Conservation (phyloP, 495 filamentous ascomycete genomes). For the Bacidia rubella region DNA sequence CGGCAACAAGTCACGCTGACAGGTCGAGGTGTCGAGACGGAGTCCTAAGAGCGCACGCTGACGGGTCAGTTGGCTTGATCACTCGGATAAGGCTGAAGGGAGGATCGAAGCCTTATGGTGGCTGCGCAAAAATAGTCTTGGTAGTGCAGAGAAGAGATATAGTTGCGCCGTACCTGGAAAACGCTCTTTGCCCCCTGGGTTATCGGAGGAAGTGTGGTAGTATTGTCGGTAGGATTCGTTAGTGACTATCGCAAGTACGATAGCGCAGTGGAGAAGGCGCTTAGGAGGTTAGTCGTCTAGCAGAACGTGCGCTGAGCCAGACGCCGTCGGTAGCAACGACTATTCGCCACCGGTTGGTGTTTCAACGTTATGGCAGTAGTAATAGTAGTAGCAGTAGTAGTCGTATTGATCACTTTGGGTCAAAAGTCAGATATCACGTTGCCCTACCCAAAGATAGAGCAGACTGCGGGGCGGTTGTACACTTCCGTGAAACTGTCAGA, state of each 20-base stretch:
- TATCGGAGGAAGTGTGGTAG: background rate
- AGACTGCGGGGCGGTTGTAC: no score
- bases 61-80: background rate
- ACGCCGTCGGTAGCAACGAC: background rate
- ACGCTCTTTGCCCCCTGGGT: background rate
- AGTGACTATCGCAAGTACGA: background rate
- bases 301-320: background rate
- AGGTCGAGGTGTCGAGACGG: background rate
- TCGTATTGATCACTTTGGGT: no score
- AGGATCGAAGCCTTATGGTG: constrained; percentile 1
- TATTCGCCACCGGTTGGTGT: background rate
- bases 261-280: background rate
- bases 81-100: background rate
- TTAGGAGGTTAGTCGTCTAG: background rate
- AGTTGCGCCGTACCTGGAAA: constrained; percentile 5
- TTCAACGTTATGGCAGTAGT: background rate
- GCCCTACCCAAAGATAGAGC: background rate
- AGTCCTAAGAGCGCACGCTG: background rate
- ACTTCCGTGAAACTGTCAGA: no score
- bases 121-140: constrained; percentile 2
- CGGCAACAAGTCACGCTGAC: constrained; percentile 4
- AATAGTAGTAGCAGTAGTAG: no score
- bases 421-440: no score
- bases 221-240: background rate
- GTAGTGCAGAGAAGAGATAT: background rate